Evolutionary conservation across 2,329 filamentous ascomycete species (phyloP).

Genomic region (Davidsoniella virescens): DNA sequence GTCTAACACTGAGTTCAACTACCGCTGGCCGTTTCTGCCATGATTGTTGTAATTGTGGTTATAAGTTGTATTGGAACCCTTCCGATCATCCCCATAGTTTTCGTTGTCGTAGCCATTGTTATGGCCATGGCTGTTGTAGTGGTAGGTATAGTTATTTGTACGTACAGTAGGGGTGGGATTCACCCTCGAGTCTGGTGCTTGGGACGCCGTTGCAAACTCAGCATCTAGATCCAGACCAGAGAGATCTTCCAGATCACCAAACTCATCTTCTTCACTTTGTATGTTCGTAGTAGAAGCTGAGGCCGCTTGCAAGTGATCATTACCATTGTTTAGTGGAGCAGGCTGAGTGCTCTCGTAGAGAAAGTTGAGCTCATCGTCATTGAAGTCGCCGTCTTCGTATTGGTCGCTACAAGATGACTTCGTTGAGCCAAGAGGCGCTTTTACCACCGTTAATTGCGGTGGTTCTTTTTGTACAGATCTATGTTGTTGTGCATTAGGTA

Average conservation of each 20-base stretch:
- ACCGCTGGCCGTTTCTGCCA: background rate
- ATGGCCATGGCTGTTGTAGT: background rate
- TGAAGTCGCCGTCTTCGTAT: slow-evolving; percentile 41
- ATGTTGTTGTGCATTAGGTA: background rate
- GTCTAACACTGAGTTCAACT: background rate
- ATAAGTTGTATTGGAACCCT: background rate
- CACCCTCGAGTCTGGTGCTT: background rate
- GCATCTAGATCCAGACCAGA: slow-evolving; percentile 11
- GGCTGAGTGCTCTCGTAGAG: slow-evolving; percentile 21
- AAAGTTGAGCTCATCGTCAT: slow-evolving; percentile 37
- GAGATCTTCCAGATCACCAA: slow-evolving; percentile 9
- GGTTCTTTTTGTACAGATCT: background rate
- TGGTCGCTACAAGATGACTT: slow-evolving; percentile 24
- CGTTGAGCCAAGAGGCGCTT: background rate
- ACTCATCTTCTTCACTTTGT: slow-evolving; percentile 6
- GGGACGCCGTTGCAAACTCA: slow-evolving; percentile 11
- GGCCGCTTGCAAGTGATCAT: background rate
- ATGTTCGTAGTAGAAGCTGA: background rate
- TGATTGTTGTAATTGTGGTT: background rate
- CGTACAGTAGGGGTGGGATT: slow-evolving; percentile 8
- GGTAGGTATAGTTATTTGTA: slow-evolving; percentile 4
- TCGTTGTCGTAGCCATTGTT: background rate
- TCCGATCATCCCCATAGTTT: background rate
- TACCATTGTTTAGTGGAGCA: slow-evolving; percentile 15
- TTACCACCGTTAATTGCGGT: background rate